Percentiles rank a stretch among this genome's conserved stretches.
These are phyloP conservation scores for Aureobasidium sp. DNA, from an alignment of 2,329 filamentous ascomycete genomes.

Conservation along the genomic window DNA sequence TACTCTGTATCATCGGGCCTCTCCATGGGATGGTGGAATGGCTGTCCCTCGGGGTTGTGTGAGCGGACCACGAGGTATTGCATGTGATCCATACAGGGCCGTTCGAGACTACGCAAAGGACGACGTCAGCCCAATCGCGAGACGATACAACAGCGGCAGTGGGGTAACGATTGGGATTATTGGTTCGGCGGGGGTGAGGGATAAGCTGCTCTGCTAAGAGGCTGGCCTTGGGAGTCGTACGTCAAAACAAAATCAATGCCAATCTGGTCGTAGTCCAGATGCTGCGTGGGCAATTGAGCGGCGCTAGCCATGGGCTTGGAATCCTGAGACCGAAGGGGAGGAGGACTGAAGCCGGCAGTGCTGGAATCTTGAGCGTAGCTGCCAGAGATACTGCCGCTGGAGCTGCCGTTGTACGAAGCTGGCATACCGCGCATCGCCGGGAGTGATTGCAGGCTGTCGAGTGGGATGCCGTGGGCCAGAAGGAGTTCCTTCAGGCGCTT, in stretches of 20 bases:
- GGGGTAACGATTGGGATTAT: slow-evolving; percentile 21
- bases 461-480: slow-evolving; percentile 51
- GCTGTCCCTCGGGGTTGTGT: slow-evolving; percentile 37
- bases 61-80: slow-evolving; percentile 64
- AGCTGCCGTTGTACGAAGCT: slow-evolving; percentile 36
- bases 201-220: slow-evolving; percentile 37
- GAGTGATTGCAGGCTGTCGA: slow-evolving; percentile 33
- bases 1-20: slow-evolving; percentile 47
- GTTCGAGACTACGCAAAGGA: slow-evolving; percentile 61
- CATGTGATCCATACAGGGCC: slow-evolving; percentile 87
- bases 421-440: slow-evolving; percentile 14
- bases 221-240: slow-evolving; percentile 52
- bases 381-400: slow-evolving; percentile 53
- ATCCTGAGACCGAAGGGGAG: slow-evolving; percentile 26
- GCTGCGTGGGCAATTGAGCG: slow-evolving; percentile 27
- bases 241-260: slow-evolving; percentile 87
- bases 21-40: slow-evolving; percentile 31
- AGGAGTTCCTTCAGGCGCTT: slow-evolving; percentile 61
- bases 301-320: slow-evolving; percentile 17
- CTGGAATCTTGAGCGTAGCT: slow-evolving; percentile 49
- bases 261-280: slow-evolving; percentile 69
- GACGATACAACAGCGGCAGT: slow-evolving; percentile 2
- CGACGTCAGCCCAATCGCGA: slow-evolving; percentile 17
- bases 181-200: slow-evolving; percentile 57
- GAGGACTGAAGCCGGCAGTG: slow-evolving; percentile 42